Percentiles rank a stretch among this genome's conserved stretches.
phyloP scores from a whole-genome alignment of 2,329 filamentous ascomycete genomes.

The Ilyonectria mors-panacis region DNA sequence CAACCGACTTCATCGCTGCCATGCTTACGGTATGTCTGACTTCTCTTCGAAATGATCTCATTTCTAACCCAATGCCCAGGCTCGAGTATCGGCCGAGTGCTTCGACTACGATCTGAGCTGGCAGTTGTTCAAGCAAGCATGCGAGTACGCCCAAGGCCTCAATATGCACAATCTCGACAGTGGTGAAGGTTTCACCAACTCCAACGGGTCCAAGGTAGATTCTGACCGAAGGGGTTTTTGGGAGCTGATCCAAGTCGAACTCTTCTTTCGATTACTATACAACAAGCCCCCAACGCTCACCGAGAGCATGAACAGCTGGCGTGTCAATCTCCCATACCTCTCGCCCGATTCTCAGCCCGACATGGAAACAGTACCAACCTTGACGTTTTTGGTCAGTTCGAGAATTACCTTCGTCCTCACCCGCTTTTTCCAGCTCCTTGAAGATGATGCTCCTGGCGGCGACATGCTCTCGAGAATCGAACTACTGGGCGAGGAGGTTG shows the following conservation, averaged over 20 bases:
- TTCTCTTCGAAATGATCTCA: no score
- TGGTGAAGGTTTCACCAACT: constrained; percentile 4
- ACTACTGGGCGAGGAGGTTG: constrained; percentile 8
- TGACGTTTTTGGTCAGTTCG: constrained; percentile 19
- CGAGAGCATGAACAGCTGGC: constrained; percentile 15
- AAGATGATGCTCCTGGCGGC: background rate
- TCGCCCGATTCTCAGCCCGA: constrained; percentile 24
- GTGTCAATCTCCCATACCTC: constrained; percentile 25
- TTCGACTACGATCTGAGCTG: constrained; percentile 26
- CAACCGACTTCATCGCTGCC: constrained; percentile 20
- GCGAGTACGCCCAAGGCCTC: constrained; percentile 23
- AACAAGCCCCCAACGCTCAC: constrained; percentile 10
- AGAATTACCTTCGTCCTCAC: constrained; percentile 15
- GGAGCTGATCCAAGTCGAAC: constrained; percentile 26
- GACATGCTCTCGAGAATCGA: constrained; percentile 1
- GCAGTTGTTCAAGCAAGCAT: constrained; percentile 19
- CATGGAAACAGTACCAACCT: constrained; percentile 19
- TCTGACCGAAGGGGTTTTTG: constrained; percentile 20
- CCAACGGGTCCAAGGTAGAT: constrained; percentile 2
- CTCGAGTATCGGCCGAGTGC: constrained; percentile 14
- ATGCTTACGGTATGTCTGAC: constrained; percentile 1
- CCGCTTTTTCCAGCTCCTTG: constrained; percentile 17
- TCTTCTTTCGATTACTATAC: constrained; percentile 23
- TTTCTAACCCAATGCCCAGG: background rate
- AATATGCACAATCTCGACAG: constrained; percentile 27